Evolutionary conservation across 345 rosid genomes (phyloP), one percentile per base, ranked within the genome.

Genomic region (Melaleuca alternifolia): DNA sequence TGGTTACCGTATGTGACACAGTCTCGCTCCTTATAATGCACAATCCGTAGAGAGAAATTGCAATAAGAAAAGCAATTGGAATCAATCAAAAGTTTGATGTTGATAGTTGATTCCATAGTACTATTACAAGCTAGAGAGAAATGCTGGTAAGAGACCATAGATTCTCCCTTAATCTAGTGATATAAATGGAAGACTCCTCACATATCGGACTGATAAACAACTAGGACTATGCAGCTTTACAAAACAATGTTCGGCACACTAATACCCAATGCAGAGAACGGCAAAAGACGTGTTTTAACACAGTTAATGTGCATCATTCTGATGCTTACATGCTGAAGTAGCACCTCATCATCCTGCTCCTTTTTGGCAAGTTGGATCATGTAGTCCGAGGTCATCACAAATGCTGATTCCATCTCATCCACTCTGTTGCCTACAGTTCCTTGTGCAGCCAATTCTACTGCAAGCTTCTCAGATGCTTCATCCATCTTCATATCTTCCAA

Each of bases 321-420:
- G n/a, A n/a, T n/a, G n/a, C n/a, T n/a, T n/a, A n/a, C 41, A 41
- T 41, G 41, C 41, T 41, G 3, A 41, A 41, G 41, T 6, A 81
- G 82, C 88, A 97, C 98, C 98, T 92, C 93, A 56, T 94, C 95
- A 88, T 97, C 99, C 87, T 93, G 95, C 89, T 95, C 98, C 85
- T 86, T 94, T 51, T 93, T 95, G 6, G 99, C 98, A 28, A 90
- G 89, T 89, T 94, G 95, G 90, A 97, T 97, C 98, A 96, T 97
- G 93, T 93, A 94, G 94, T 97, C 98, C 28, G 96, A 91, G 54
- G 98, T 97, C 98, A 95, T 95, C 96, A 96, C 95, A 90, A 96
- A 96, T 24, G 98, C 95, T 3, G 96, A 87, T 87, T 97, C 99
- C 98, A 97, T 97, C 93, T 94, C 93, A 88, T 97, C 98, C 37